phyloP scores from a whole-genome alignment of 202 grass and related monocot species.

The Digitaria exilis region DNA sequence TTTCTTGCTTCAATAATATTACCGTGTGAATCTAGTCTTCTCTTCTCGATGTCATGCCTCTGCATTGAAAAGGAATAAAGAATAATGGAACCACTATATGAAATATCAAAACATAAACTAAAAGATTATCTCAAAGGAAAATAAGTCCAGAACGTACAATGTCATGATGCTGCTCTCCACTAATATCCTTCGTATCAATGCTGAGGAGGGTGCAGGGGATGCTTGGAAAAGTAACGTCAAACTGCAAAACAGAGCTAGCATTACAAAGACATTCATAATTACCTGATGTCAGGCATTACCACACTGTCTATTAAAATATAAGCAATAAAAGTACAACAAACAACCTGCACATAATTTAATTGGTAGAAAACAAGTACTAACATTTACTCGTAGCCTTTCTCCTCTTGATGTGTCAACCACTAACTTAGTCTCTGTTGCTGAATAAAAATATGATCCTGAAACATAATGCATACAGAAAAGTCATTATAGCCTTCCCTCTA shows the following conservation, averaged over 20 bases:
- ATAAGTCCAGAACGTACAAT: conserved; percentile 60
- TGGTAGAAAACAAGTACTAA: conserved; percentile 43
- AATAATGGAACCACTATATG: conserved; percentile 36
- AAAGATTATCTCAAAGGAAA: conserved; percentile 22
- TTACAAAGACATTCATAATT: conserved; percentile 29
- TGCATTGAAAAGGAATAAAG: conserved; percentile 32
- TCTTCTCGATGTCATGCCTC: conserved; percentile 90
- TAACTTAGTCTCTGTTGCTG: conserved; percentile 88
- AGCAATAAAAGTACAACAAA: not conserved
- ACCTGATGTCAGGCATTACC: not conserved
- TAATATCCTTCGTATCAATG: conserved; percentile 90
- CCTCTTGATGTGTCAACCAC: conserved; percentile 98
- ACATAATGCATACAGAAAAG: conserved; percentile 34
- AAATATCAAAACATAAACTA: conserved; percentile 16
- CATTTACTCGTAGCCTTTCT: conserved; percentile 79
- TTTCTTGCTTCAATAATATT: conserved; percentile 84
- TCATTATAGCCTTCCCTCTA: conserved; percentile 20
- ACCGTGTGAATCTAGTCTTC: conserved; percentile 63
- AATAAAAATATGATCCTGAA: conserved; percentile 75
- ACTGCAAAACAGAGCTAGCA: conserved; percentile 64
- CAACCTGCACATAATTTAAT: not conserved
- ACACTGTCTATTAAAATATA: not conserved
- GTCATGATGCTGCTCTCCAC: conserved; percentile 92
- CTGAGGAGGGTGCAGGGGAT: conserved; percentile 94
- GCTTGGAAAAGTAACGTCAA: conserved; percentile 89